Conservation (phyloP, 192 early-diverging fungal genomes). For the Backusella tarrabulga region DNA sequence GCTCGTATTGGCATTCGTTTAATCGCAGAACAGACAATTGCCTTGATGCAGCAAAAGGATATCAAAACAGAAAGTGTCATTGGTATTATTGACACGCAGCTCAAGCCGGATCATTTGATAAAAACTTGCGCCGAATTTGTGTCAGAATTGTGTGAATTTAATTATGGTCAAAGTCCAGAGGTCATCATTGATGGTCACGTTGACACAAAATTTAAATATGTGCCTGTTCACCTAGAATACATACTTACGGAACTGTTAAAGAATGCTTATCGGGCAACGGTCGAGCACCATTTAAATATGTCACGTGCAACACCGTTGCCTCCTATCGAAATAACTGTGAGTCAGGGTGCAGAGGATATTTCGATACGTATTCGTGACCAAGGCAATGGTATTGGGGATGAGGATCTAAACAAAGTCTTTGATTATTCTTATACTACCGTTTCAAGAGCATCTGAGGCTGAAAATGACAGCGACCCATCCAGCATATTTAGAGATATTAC, state of each 20-base stretch:
- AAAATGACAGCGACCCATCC: conserved; percentile 30
- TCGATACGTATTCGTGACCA: conserved; percentile 87
- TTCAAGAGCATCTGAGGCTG: conserved; percentile 55
- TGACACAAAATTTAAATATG: conserved; percentile 74
- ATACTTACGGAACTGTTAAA: conserved; percentile 90
- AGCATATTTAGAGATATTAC: conserved; percentile 75
- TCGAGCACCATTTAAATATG: conserved; percentile 58
- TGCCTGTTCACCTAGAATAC: conserved; percentile 92
- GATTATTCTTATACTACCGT: conserved; percentile 95
- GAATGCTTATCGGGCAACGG: conserved; percentile 87
- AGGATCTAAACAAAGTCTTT: conserved; percentile 78
- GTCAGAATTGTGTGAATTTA: conserved; percentile 84
- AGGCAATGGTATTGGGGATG: conserved; percentile 83
- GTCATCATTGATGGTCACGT: conserved; percentile 65
- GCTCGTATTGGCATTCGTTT: conserved; percentile 91
- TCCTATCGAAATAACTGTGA: conserved; percentile 84
- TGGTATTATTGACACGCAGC: conserved; percentile 82
- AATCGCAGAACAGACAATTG: conserved; percentile 89
- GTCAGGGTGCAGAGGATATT: conserved; percentile 73
- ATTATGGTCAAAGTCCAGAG: conserved; percentile 82
- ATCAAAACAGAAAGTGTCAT: conserved; percentile 54
- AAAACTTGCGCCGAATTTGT: conserved; percentile 69
- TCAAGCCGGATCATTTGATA: conserved; percentile 67
- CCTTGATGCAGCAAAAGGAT: conserved; percentile 57
- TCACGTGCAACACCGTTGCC: conserved; percentile 48